Evolutionary conservation across 805 yeast genomes (phyloP).

Genomic region (Wickerhamiella sergipiensis): DNA sequence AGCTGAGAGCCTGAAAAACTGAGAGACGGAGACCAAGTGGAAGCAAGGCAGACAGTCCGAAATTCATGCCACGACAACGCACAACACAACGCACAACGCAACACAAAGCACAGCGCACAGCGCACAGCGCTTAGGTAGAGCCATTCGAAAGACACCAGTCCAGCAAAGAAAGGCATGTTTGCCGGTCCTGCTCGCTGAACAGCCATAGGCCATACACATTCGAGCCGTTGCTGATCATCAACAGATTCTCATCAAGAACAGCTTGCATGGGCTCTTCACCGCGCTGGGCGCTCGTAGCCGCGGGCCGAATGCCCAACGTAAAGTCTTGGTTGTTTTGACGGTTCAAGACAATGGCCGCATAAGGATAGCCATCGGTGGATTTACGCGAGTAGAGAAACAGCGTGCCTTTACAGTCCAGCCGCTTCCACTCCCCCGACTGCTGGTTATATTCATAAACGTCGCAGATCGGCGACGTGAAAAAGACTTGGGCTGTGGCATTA

Average conservation of each 20-base stretch:
- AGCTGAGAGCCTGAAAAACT: too few relatives aligned
- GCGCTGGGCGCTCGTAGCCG: conserved; percentile 9
- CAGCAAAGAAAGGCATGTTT: conserved; percentile 16
- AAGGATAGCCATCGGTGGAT: conserved; percentile 21
- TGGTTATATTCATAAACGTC: conserved; percentile 27
- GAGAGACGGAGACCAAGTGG: too few relatives aligned
- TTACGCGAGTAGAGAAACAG: conserved; percentile 27
- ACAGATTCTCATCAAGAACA: conserved; percentile 23
- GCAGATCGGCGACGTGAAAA: conserved; percentile 28
- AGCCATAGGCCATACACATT: conserved; percentile 28
- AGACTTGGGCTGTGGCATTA: conserved; percentile 23
- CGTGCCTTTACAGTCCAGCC: conserved; percentile 27
- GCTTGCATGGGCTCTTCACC: conserved; percentile 22
- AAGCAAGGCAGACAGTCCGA: too few relatives aligned
- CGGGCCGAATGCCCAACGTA: conserved; percentile 24
- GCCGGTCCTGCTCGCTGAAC: conserved; percentile 24
- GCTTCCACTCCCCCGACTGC: conserved; percentile 26
- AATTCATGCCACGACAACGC: too few relatives aligned
- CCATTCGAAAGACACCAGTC: conserved; percentile 23
- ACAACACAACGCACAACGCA: too few relatives aligned
- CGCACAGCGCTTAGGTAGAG: conserved; percentile 1
- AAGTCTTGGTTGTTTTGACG: conserved; percentile 23
- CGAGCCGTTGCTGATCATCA: conserved; percentile 23
- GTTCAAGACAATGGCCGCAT: conserved; percentile 26
- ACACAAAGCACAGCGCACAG: too few relatives aligned